Percentiles rank a stretch among this genome's conserved stretches.
Conservation (phyloP, 1,284 basidiomycete genomes). For the Trametes hirsuta region DNA sequence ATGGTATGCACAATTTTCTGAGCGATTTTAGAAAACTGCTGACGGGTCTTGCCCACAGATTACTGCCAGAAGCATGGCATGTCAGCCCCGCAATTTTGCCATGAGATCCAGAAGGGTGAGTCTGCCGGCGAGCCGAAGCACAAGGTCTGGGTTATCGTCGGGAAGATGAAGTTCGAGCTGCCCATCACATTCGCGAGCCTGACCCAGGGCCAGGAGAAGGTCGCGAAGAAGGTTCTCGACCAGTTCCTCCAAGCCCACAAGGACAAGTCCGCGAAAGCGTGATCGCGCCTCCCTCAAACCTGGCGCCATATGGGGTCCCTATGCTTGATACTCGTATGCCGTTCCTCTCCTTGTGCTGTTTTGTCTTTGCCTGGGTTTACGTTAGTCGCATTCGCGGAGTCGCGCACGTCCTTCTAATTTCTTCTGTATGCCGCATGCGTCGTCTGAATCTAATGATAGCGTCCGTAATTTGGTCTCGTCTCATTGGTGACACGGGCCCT, state of each 20-base stretch:
- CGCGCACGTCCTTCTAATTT: neutral
- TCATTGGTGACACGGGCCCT: constrained; percentile 2
- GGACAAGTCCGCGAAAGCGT: neutral
- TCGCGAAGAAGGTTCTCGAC: constrained; percentile 44
- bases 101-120: constrained; percentile 29
- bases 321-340: neutral
- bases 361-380: neutral
- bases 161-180: constrained; percentile 44
- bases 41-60: constrained; percentile 29
- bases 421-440: constrained; percentile 7
- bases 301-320: neutral
- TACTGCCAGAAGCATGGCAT: constrained; percentile 34
- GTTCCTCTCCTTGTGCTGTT: neutral
- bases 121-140: constrained; percentile 27
- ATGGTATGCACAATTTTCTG: constrained; percentile 25
- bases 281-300: neutral
- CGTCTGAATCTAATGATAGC: constrained; percentile 5
- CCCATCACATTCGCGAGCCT: constrained; percentile 37
- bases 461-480: neutral
- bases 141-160: constrained; percentile 48
- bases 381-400: neutral
- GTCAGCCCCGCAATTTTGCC: constrained; percentile 38
- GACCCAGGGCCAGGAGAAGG: constrained; percentile 41
- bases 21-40: neutral
- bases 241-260: constrained; percentile 28